phyloP scores from a whole-genome alignment of 2,329 filamentous ascomycete genomes.

The Botrytis porri region DNA sequence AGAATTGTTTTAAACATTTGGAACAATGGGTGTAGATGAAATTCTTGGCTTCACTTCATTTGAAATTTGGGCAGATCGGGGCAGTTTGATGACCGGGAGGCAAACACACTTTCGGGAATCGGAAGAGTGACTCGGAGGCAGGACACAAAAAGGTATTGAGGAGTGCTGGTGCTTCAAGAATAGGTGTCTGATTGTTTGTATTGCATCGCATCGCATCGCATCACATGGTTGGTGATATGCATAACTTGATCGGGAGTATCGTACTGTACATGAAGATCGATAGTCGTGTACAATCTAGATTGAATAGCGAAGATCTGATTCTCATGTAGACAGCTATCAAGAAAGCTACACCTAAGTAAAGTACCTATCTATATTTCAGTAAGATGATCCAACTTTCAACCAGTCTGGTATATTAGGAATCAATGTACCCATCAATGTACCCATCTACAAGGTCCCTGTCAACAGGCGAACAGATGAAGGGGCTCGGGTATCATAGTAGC shows the following conservation, averaged over 20 bases:
- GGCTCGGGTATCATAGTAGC: neutral
- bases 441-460: too few species aligned
- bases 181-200: neutral
- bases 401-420: neutral
- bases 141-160: neutral
- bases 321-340: neutral
- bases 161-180: neutral
- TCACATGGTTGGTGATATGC: neutral
- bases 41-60: neutral
- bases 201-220: neutral
- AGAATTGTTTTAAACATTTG: too few species aligned
- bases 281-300: neutral
- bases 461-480: conserved; percentile 12
- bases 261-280: neutral
- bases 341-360: neutral
- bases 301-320: neutral
- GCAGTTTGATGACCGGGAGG: neutral
- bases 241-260: neutral
- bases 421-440: too few species aligned
- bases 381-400: neutral
- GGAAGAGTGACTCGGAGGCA: conserved; percentile 1
- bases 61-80: neutral
- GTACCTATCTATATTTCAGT: neutral
- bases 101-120: neutral
- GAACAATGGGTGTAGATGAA: neutral